Conservation (phyloP, 768 basidiomycete genomes). For the Cantharellus anzutake region DNA sequence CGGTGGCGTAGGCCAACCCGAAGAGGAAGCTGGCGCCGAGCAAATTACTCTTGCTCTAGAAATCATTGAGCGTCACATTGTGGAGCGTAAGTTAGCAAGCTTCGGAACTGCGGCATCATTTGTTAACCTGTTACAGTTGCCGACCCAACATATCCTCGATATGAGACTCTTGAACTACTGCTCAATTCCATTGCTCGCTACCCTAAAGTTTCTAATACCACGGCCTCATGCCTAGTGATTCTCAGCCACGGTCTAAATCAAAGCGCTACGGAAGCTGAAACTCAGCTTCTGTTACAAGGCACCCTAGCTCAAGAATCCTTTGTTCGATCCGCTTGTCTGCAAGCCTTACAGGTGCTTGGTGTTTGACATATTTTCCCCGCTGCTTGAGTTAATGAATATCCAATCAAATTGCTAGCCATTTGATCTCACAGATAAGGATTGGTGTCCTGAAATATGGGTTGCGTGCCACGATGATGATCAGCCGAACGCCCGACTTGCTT, state of each 20-base stretch:
- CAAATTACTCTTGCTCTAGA: constrained; percentile 61
- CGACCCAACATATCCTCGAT: constrained; percentile 53
- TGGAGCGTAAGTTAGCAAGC: constrained; percentile 37
- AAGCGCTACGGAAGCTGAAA: constrained; percentile 43
- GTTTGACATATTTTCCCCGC: background rate
- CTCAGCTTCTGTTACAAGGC: constrained; percentile 44
- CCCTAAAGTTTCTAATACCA: constrained; percentile 66
- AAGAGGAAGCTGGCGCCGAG: constrained; percentile 59
- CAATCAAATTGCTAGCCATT: constrained; percentile 39
- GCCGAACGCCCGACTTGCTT: constrained; percentile 69
- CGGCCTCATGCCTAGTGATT: constrained; percentile 60
- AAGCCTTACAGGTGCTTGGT: constrained; percentile 56
- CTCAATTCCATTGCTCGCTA: constrained; percentile 57
- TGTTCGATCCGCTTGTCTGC: constrained; percentile 76
- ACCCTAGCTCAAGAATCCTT: constrained; percentile 74
- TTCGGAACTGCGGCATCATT: background rate
- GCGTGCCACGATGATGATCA: constrained; percentile 79
- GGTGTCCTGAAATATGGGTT: constrained; percentile 77
- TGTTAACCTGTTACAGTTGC: constrained; percentile 29
- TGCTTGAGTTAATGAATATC: background rate
- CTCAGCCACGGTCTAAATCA: constrained; percentile 61
- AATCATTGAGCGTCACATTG: constrained; percentile 31
- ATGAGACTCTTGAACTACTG: constrained; percentile 45
- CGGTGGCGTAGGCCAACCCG: constrained; percentile 46
- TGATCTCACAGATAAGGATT: constrained; percentile 86